Conservation (phyloP, 2,329 filamentous ascomycete genomes). For the Graphium sp. region DNA sequence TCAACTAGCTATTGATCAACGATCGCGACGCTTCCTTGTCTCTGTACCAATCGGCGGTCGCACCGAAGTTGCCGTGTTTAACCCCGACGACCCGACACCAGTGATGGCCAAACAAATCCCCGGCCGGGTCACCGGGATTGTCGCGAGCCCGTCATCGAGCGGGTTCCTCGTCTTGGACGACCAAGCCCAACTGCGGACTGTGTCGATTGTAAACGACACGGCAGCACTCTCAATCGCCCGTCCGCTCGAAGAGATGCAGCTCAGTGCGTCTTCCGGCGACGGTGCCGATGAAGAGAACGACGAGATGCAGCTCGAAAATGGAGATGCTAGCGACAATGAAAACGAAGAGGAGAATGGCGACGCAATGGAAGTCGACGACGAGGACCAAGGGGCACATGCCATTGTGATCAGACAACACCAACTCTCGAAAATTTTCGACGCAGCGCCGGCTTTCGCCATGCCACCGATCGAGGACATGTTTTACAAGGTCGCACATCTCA, state of each 20-base stretch:
- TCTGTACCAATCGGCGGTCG: slow-evolving; percentile 28
- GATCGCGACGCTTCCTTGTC: slow-evolving; percentile 49
- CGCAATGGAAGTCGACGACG: slow-evolving; percentile 25
- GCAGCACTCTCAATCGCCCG: slow-evolving; percentile 32
- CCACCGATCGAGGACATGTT: slow-evolving; percentile 63
- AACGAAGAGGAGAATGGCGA: slow-evolving; percentile 18
- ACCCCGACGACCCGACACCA: slow-evolving; percentile 38
- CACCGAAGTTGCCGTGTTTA: slow-evolving; percentile 50
- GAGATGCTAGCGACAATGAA: slow-evolving; percentile 23
- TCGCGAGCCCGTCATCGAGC: slow-evolving; percentile 44
- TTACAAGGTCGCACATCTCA: slow-evolving; percentile 47
- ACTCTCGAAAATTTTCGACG: slow-evolving; percentile 54
- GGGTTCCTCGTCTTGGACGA: slow-evolving; percentile 66
- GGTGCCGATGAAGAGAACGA: slow-evolving; percentile 12
- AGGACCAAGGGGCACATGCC: slow-evolving; percentile 29
- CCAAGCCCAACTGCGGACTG: slow-evolving; percentile 52
- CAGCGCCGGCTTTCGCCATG: slow-evolving; percentile 49
- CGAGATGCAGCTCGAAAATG: slow-evolving; percentile 13
- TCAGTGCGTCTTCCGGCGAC: too few relatives aligned
- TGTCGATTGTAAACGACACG: slow-evolving; percentile 41
- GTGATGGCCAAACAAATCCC: slow-evolving; percentile 39
- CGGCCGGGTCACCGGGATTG: slow-evolving; percentile 46
- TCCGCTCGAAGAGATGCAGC: slow-evolving; percentile 34
- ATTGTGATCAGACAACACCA: slow-evolving; percentile 52
- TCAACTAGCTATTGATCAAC: slow-evolving; percentile 55